Base-by-base conservation (phyloP, 2,329 filamentous ascomycete genomes). In the Teratosphaeria epicoccoides region DNA sequence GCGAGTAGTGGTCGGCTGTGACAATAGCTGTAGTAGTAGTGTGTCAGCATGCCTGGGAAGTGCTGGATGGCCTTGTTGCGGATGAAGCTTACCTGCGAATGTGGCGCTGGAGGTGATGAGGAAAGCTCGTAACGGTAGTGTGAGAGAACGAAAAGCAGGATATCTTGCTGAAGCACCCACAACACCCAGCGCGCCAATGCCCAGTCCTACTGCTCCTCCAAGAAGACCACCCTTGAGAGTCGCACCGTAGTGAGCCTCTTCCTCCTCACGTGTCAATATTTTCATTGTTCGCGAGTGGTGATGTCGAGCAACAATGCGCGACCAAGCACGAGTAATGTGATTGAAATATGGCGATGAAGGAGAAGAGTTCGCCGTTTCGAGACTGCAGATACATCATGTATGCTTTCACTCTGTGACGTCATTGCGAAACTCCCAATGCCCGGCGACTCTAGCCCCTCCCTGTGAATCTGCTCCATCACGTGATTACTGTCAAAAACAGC, bases 91-190 rank as follows among this genome's bases (percentile, higher is more conserved):
- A 74, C 88, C 84, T 57, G 82, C 77, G 66, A 95, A 95, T 3
- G 93, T 96, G 46, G 81, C 83, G 10, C 82, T 69, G 7, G 88
- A 95, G 44, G 87, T 85, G 58, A 93, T 80, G 57, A 97, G 81
- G 80, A 97, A 98, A 50, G 88, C 77, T 61, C 88, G 87, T 78
- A 98, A 89, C 17, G 89, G 93, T 0, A 96, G 66, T 0, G 91
- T 95, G 55, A 98, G 83, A 59, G 77, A 72, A 59, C 87, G 83
- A 76, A 97, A 87, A 62, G 82, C 82, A 47, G 82, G 76, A 70
- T 85, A 96, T 64, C 89, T 84, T 56, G 76, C 76, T 49, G 80
- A 79, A 20, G 85, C 88, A 47, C 73, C 69, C n/a, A 80, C 56
- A 23, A 95, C 84, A 64, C 83, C 88, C 24, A 76, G 75, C 7